Base-by-base conservation (phyloP, 2,329 filamentous ascomycete genomes). In the Aspergillus puulaauensis region DNA sequence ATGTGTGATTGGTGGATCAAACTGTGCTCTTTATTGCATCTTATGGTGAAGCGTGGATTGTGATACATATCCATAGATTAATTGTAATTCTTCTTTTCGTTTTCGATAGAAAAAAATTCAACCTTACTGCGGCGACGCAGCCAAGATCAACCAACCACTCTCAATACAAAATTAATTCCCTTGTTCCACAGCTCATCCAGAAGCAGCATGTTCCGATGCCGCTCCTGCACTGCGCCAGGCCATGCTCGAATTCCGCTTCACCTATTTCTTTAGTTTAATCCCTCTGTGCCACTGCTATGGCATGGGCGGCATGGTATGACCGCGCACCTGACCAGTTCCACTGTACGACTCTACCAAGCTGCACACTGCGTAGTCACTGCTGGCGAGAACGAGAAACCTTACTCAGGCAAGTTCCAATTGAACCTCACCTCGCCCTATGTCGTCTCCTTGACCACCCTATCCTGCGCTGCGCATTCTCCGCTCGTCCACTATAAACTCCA, bases 51-150 rank as follows among this genome's bases (percentile, higher is more conserved):
- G 52, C 43, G 44, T 54, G 52, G 52, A 43, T 47, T 54, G 51
- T 54, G 51, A 54, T 46, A 54, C 51, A 33, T 47, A 35, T 47
- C 51, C 51, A 47, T 54, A 54, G 51, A 54, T 41, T 51, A 35
- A 41, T 47, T 54, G 40, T 41, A 24, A 52, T 33, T 21, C n/a
- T 23, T 21, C 35, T 39, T 33, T 37, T 44, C 5, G 43, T 47
- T 15, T 21, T 53, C 15, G 33, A 46, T 54, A 46, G 41, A 47
- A 47, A 21, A 21, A 24, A 47, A 24, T 48, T 33, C 17, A 39
- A 52, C 37, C 24, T 37, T 47, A 56, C 31, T 41, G 46, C 48
- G 33, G 41, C 55, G 24, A 57, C 49, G 49, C 49, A 48, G 45
- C 43, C 33, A 19, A 56, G 35, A 49, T 43, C n/a, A 21, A 17